Percentiles rank a stretch among this genome's conserved stretches.
Evolutionary conservation across 345 rosid genomes (phyloP).

Genomic region (Mercurialis annua): DNA sequence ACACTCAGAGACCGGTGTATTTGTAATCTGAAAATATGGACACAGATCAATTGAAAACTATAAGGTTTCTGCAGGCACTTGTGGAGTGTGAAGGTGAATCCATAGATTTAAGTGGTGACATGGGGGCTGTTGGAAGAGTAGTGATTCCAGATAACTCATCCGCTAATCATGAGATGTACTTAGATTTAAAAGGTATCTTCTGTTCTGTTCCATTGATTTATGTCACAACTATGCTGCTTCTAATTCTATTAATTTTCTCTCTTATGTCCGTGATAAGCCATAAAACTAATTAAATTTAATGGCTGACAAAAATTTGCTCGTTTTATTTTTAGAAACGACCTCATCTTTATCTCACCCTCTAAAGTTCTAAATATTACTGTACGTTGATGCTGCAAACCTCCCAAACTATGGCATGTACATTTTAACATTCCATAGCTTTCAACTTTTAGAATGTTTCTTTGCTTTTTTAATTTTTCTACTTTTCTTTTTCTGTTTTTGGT

Average conservation of each 20-base stretch:
- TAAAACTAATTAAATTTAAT: constrained; percentile 10
- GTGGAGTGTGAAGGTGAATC: constrained; percentile 97
- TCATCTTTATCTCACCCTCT: neutral
- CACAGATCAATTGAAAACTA: constrained; percentile 11
- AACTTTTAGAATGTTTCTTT: neutral
- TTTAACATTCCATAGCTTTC: neutral
- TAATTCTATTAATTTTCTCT: neutral
- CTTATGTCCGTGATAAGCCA: constrained; percentile 9
- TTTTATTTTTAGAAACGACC: neutral
- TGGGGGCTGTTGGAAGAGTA: constrained; percentile 93
- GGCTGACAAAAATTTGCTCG: neutral
- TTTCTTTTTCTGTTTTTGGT: constrained; percentile 4
- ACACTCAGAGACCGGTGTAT: no score
- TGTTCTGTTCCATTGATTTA: constrained; percentile 6
- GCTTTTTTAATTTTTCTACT: neutral
- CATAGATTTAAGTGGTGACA: constrained; percentile 90
- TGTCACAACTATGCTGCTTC: neutral
- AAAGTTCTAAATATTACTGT: neutral
- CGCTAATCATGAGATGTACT: constrained; percentile 57
- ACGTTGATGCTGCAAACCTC: neutral
- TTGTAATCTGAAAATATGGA: neutral
- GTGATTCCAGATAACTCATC: constrained; percentile 53
- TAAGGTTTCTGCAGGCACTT: constrained; percentile 62
- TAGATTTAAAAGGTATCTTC: constrained; percentile 80
- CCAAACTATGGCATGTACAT: neutral